These are phyloP conservation scores for Exophiala viscosa DNA, from an alignment of 2,329 filamentous ascomycete species.

Conservation along the genomic window DNA sequence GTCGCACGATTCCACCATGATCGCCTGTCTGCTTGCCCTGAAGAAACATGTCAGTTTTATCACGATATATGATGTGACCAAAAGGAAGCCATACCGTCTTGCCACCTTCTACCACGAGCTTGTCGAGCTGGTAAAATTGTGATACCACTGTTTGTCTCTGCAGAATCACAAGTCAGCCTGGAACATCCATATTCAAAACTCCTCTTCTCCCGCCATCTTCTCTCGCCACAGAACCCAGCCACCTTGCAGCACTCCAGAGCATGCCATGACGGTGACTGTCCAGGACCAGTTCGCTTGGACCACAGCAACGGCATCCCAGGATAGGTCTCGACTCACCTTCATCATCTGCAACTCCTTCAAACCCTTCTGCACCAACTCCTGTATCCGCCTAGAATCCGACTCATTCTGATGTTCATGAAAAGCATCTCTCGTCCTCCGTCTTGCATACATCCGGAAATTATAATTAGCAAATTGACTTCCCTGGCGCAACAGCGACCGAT, in stretches of 20 bases:
- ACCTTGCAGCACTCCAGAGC: too few species aligned
- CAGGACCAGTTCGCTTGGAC: neutral
- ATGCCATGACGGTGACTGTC: neutral
- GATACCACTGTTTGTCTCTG: constrained; percentile 94
- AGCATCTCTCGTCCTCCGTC: constrained; percentile 81
- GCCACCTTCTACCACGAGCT: constrained; percentile 85
- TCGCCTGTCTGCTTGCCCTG: constrained; percentile 67
- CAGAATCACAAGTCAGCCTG: constrained; percentile 35
- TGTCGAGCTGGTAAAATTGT: constrained; percentile 89
- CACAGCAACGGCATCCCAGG: neutral
- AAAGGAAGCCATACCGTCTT: constrained; percentile 59
- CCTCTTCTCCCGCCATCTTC: neutral
- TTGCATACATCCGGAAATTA: constrained; percentile 97
- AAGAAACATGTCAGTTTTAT: constrained; percentile 16
- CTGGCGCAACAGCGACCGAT: constrained; percentile 85
- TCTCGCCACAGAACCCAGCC: neutral
- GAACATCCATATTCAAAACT: neutral
- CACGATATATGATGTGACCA: constrained; percentile 3
- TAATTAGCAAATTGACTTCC: constrained; percentile 85
- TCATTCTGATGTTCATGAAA: constrained; percentile 77
- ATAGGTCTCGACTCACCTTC: constrained; percentile 64
- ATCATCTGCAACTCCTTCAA: constrained; percentile 80
- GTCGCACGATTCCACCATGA: constrained; percentile 65
- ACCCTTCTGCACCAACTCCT: constrained; percentile 86
- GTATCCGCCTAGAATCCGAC: constrained; percentile 69